Conservation (phyloP, 305 asterid genomes). For the Withania somnifera region DNA sequence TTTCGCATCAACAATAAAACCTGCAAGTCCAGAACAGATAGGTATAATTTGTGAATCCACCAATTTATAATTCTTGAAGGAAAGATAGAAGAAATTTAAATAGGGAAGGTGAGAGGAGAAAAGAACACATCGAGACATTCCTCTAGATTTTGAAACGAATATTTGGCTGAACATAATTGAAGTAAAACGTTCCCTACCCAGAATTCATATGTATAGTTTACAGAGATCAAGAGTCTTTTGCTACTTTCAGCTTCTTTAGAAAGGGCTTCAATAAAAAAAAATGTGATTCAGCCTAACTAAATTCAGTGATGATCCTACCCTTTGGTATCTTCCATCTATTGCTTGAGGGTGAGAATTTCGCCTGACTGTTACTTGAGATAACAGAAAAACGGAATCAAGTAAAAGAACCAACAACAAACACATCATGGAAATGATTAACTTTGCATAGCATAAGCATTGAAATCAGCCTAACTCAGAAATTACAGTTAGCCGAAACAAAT, state of each 20-base stretch:
- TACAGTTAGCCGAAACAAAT: not conserved
- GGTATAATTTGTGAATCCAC: not conserved
- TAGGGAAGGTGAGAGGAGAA: no score
- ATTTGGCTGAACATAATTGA: not conserved
- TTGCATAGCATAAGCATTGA: not conserved
- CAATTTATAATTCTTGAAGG: not conserved
- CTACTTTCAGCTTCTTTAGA: not conserved
- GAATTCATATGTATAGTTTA: not conserved
- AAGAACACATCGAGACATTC: not conserved
- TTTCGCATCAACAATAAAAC: constrained; percentile 79
- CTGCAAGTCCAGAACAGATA: constrained; percentile 39
- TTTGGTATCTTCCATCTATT: not conserved
- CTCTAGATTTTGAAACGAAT: not conserved
- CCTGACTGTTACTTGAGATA: not conserved
- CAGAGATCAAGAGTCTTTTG: not conserved
- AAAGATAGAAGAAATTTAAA: not conserved
- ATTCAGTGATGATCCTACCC: not conserved
- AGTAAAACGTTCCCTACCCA: not conserved
- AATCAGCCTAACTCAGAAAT: not conserved
- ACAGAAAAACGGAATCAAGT: not conserved
- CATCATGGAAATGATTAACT: not conserved
- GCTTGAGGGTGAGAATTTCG: not conserved
- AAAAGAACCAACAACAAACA: not conserved
- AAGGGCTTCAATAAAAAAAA: not conserved
- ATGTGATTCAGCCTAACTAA: not conserved